A percentile compares a stretch with the other conserved stretches of the same genome.
These are phyloP conservation scores for Multifurca ochricompacta DNA, from an alignment of 768 basidiomycete genomes.

Conservation along the genomic window DNA sequence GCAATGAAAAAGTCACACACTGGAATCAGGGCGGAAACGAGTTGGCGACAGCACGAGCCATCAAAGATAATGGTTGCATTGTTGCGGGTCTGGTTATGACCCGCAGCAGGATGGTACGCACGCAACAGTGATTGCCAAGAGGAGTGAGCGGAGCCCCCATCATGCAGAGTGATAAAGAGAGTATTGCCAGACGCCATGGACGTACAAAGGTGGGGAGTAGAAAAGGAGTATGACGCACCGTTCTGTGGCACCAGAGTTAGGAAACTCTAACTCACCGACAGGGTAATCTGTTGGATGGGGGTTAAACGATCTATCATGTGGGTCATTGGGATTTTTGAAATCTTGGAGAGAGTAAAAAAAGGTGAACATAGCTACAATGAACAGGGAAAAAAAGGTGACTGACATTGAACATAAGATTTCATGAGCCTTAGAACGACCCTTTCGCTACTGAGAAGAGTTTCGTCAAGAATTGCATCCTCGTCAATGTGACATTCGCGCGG, in stretches of 20 bases:
- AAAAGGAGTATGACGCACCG: conserved; percentile 36
- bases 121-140: background rate
- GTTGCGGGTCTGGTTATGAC: background rate
- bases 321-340: conserved; percentile 61
- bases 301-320: conserved; percentile 54
- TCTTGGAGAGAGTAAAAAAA: conserved; percentile 33
- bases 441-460: conserved; percentile 53
- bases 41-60: background rate
- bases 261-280: conserved; percentile 69
- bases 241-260: conserved; percentile 62
- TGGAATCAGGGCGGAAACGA: conserved; percentile 3
- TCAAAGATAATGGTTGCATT: background rate
- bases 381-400: conserved; percentile 25
- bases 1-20: background rate
- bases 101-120: background rate
- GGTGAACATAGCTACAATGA: background rate
- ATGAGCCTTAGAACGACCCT: conserved; percentile 52
- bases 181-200: conserved; percentile 15
- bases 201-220: background rate
- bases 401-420: conserved; percentile 65
- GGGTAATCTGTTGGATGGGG: conserved; percentile 53
- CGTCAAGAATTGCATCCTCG: conserved; percentile 46
- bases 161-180: background rate
- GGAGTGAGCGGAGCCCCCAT: background rate
- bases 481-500: conserved; percentile 43